Evolutionary conservation across 345 rosid species (phyloP), one percentile per base, ranked within the genome.

Genomic region (Eucalyptus regnans): DNA sequence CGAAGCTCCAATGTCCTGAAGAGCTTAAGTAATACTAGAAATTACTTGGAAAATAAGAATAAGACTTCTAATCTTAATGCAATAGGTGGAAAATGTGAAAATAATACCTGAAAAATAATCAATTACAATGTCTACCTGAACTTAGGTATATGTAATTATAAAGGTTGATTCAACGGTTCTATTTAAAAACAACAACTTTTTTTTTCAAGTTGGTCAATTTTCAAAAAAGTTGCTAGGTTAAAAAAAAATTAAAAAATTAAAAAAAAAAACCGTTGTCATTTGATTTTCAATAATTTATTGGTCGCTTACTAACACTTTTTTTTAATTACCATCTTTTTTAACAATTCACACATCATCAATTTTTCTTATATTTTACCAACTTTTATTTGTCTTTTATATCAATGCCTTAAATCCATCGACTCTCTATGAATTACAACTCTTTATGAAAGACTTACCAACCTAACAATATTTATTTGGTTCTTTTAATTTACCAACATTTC

Each of bases 1-100:
- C 91, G 52, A 50, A 90, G 37, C 88, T 90, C 91, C 91, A 90
- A 88, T 90, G 91, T 41, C 91, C 91, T 88, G 88, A 37, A 80
- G 66, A 0, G 31, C n/a, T 27, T 12, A 12, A 25, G 66, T 60
- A 12, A 5, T 58, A 58, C n/a, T 25, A 58, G n/a, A 58, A 58
- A 58, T 58, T 58, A 58, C n/a, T 58, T 25, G 64, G 7, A 58
- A 25, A 58, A 25, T 58, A 58, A 58, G 0, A 58, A 10, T 58
- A 5, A 58, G 64, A 60, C 66, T 60, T 60, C 66, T 60, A 27
- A 60, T 60, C 31, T 27, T 12, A 27, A 60, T 27, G n/a, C 3
- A 60, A 27, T 60, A 60, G 66, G 66, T 60, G 31, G 66, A 27
- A 12, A 27, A 12, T 25, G 31, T 27, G 31, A 25, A 60, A 60